Conservation (phyloP, 140 eudicot genomes). For the Stevia rebaudiana region DNA sequence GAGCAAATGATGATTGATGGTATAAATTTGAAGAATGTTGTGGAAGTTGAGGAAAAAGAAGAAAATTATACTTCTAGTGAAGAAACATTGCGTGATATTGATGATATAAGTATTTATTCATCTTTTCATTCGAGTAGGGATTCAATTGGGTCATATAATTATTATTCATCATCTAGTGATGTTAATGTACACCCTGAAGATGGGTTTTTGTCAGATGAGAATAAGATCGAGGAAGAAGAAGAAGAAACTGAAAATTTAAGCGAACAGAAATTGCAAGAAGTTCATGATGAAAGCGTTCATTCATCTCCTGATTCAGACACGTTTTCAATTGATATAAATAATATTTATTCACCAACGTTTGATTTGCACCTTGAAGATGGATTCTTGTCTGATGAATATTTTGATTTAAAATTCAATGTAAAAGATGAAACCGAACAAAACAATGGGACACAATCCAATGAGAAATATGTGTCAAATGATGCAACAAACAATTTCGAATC, state of each 20-base stretch:
- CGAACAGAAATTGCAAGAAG: background rate
- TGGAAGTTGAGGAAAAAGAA: conserved; percentile 12
- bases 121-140: too few relatives aligned
- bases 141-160: too few relatives aligned
- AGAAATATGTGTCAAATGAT: conserved; percentile 20
- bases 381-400: conserved; percentile 54
- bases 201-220: too few relatives aligned
- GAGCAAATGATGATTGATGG: background rate
- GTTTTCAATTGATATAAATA: conserved; percentile 21
- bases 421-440: conserved; percentile 26
- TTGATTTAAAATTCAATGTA: conserved; percentile 31
- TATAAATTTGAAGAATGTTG: conserved; percentile 3
- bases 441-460: conserved; percentile 17
- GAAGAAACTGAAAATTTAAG: too few relatives aligned
- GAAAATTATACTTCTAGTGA: conserved; percentile 12
- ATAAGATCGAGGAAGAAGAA: too few relatives aligned
- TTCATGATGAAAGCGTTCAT: conserved; percentile 25
- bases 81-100: background rate
- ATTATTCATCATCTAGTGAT: too few relatives aligned
- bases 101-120: too few relatives aligned
- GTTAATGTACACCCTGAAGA: too few relatives aligned
- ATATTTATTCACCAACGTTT: conserved; percentile 25
- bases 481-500: conserved; percentile 59
- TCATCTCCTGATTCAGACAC: conserved; percentile 25
- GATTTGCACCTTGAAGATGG: conserved; percentile 42